Percentiles rank a stretch among this genome's conserved stretches.
Evolutionary conservation across 345 rosid species (phyloP).

Genomic region (Carallia brachiata): DNA sequence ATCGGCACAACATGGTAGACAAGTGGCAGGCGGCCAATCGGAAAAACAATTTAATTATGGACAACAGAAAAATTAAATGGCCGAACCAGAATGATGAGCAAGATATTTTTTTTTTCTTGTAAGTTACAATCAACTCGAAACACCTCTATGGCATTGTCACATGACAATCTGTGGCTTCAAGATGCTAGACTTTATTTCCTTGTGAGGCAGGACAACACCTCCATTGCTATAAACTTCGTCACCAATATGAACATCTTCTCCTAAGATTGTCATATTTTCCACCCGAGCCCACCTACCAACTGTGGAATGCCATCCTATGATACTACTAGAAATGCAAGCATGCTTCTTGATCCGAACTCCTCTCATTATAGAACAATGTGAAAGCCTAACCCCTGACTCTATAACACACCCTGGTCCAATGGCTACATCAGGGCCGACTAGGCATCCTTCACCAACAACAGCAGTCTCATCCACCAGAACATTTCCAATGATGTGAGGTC

Average conservation of each 20-base stretch:
- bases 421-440: slow-evolving; percentile 97
- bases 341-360: slow-evolving; percentile 93
- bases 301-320: slow-evolving; percentile 96
- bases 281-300: slow-evolving; percentile 93
- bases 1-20: no score
- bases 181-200: slow-evolving; percentile 91
- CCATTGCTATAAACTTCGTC: slow-evolving; percentile 97
- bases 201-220: slow-evolving; percentile 94
- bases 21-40: no score
- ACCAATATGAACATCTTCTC: slow-evolving; percentile 90
- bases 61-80: no score
- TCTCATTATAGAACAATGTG: slow-evolving; percentile 93
- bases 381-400: slow-evolving; percentile 91
- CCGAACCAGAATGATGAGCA: no score
- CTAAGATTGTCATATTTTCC: slow-evolving; percentile 96
- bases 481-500: slow-evolving; percentile 69
- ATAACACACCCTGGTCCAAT: slow-evolving; percentile 89
- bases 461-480: slow-evolving; percentile 85
- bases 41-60: no score
- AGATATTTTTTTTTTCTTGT: no score
- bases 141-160: slow-evolving; percentile 35
- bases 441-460: slow-evolving; percentile 85
- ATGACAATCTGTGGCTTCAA: slow-evolving; percentile 97
- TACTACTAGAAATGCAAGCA: slow-evolving; percentile 89
- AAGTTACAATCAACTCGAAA: no score